Base-by-base conservation (phyloP, 75 land plant genomes). In the Isoetes taiwanensis region DNA sequence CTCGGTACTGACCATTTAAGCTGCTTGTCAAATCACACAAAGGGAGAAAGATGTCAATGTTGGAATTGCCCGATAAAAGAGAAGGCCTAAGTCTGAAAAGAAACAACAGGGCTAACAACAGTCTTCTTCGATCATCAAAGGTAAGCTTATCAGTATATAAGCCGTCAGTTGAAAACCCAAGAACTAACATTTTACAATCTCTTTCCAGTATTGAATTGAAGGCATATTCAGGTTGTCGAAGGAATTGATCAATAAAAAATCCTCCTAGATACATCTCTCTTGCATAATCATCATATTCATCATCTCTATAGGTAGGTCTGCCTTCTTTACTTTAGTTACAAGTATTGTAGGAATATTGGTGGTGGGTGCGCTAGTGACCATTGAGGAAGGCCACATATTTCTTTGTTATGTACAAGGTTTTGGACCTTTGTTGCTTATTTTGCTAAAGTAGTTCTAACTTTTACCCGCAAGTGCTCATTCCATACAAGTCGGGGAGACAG, bases 221-320 rank as follows among this genome's bases (percentile, higher is more conserved):
- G 33, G 64, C 57, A 41, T 64, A 71, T 34, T 73, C 73, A 31
- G 68, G 68, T 50, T 71, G 61, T 34, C 75, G 38, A 29, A 75
- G 52, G 39, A 75, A 71, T 29, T 75, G 75, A 32, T 75, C 78
- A 23, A 75, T 43, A 34, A 59, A 75, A 43, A 71, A 71, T 1
- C 78, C 78, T 23, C 78, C 78, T 31, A 75, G 64, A 39, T 57
- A 75, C 64, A 75, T 46, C 48, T 75, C 78, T 27, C 10, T 48
- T 25, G 75, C 74, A 58, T 75, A 75, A 28, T 57, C 78, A 28
- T 60, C 41, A 16, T 42, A 63, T 64, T 61, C 43, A 28, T 25
- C 52, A 23, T 71, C 74, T 28, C 58, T 63, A 55, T 64, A 71
- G 41, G 71, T 29, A 14, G 69, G 31, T 43, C 43, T 41, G 34